Evolutionary conservation across 2,329 filamentous ascomycete species (phyloP).

Genomic region (Dendryphion nanum): DNA sequence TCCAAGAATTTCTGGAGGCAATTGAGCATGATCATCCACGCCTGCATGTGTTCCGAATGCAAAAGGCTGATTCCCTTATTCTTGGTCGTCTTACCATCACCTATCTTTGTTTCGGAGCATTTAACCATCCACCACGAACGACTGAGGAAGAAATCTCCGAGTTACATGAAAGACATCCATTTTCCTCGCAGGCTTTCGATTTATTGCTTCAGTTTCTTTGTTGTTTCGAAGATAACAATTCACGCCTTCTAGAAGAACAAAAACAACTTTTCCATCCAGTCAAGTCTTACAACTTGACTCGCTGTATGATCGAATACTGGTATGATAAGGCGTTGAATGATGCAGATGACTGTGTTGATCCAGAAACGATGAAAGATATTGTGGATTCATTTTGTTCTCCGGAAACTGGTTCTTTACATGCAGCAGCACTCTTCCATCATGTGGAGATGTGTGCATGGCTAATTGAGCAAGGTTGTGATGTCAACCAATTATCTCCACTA

Average conservation of each 20-base stretch:
- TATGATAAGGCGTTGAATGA: too few species aligned
- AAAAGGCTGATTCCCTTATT: background rate
- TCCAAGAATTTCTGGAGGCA: conserved; percentile 6
- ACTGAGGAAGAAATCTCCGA: background rate
- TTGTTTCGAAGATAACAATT: background rate
- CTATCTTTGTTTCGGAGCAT: background rate
- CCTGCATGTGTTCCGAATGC: background rate
- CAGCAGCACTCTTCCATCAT: background rate
- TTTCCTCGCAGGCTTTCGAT: background rate
- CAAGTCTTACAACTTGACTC: background rate
- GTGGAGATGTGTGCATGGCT: background rate
- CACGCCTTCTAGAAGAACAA: background rate
- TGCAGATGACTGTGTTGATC: too few species aligned
- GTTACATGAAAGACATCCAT: background rate
- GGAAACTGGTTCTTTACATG: background rate
- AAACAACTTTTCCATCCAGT: background rate
- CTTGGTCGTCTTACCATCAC: background rate
- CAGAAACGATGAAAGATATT: background rate
- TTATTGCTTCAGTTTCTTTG: background rate
- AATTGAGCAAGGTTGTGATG: background rate
- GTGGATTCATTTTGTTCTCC: background rate
- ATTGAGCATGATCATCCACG: background rate
- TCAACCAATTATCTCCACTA: background rate
- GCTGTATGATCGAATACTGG: too few species aligned
- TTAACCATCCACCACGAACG: background rate